Conservation (phyloP, 1,284 basidiomycete genomes). For the Phellopilus nigrolimitatus region DNA sequence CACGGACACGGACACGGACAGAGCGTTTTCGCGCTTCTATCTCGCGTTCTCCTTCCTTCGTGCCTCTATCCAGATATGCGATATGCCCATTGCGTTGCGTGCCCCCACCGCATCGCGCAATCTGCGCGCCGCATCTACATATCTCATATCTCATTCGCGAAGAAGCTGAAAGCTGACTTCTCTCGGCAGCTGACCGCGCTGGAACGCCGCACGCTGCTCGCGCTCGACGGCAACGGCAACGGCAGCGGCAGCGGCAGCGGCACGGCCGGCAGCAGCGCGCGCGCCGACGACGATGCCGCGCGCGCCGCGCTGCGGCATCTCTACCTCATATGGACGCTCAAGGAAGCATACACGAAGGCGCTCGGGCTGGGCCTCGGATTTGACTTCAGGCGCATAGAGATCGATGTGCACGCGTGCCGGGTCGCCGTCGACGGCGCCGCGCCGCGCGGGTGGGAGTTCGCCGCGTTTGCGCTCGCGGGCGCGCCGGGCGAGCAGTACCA, state of each 20-base stretch:
- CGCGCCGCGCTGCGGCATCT: conserved; percentile 45
- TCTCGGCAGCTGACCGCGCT: conserved; percentile 14
- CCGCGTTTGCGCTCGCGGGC: conserved; percentile 46
- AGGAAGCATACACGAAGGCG: conserved; percentile 85
- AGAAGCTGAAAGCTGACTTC: conserved; percentile 5
- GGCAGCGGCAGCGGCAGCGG: too few species aligned
- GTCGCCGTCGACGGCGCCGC: conserved; percentile 53
- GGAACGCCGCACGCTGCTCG: conserved; percentile 11
- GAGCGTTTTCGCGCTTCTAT: neutral
- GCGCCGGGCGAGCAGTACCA: conserved; percentile 44
- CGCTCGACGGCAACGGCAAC: conserved; percentile 3
- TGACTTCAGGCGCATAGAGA: conserved; percentile 70
- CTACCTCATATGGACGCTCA: conserved; percentile 81
- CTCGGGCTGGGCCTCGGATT: conserved; percentile 78
- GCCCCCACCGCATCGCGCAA: too few species aligned
- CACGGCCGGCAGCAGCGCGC: too few species aligned
- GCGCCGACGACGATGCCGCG: neutral
- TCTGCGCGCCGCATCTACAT: too few species aligned
- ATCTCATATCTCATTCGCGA: conserved; percentile 3
- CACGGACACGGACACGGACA: conserved; percentile 1
- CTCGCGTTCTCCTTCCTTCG: conserved; percentile 1
- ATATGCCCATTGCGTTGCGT: too few species aligned
- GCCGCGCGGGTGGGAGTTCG: conserved; percentile 64
- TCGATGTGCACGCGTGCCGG: conserved; percentile 39
- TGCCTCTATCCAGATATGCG: conserved; percentile 1